Base-by-base conservation (phyloP, 495 filamentous ascomycete species). In the Penicillium ochrochloron region DNA sequence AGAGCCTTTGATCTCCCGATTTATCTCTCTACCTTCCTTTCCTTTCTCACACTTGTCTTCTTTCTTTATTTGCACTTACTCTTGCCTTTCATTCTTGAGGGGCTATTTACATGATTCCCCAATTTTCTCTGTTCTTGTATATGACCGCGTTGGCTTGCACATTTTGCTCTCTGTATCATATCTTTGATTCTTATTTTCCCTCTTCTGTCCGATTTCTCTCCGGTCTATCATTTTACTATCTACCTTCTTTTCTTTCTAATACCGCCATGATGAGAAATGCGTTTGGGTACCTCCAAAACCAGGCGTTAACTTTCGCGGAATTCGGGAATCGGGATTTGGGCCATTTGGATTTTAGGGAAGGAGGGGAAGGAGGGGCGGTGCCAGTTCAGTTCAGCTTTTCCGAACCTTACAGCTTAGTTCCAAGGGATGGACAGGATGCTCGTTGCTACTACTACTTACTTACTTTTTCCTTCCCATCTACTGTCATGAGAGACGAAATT, bases 111-210 rank as follows among this genome's bases (percentile, higher is more conserved):
- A 41, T 58, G 56, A 58, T 58, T 58, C 54, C 53, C 58, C 57
- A 25, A 55, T 52, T 27, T 27, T 27, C 17, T 48, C 34, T 48
- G 3, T 48, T 33, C 10, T 14, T 66, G 66, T 73, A 64, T 59
- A 72, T 64, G 66, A 68, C 21, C 1, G 51, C 53, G 57, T 66
- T 66, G 62, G 63, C 56, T 64, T 73, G 68, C 63, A 70, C 59
- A 73, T 68, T 66, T 66, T 67, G 64, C 57, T 71, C 19, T 31
- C 39, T 73, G 71, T 73, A 71, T 53, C 54, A 71, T 73, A 71
- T 42, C 55, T 57, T 41, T 14, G n/a, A n/a, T 11, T 42, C 52
- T 21, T 27, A 29, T 54, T 23, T 55, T 19, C 35, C 57, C 21
- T 46, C 29, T 39, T 3, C 57, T 50, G 31, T 33, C 17, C 54